Percentiles rank a stretch among this genome's conserved stretches.
Evolutionary conservation across 352 stramenopile genomes (phyloP).

Genomic region (Globisporangium apiculatum): DNA sequence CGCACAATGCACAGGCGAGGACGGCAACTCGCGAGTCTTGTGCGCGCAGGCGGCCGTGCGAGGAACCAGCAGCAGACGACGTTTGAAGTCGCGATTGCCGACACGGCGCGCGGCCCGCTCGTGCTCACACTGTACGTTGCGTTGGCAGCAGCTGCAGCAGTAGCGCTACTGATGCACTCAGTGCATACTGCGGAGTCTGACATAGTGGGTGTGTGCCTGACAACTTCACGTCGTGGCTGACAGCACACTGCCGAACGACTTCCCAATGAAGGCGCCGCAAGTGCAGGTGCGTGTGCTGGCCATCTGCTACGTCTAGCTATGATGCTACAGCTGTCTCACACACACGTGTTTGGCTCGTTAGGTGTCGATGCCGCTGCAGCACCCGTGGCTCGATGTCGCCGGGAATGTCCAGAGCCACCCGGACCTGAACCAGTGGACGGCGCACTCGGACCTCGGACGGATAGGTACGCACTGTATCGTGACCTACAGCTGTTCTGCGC

Average conservation of each 20-base stretch:
- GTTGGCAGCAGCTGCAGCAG: no score
- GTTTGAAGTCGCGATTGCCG: conserved; percentile 64
- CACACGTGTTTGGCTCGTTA: conserved; percentile 9
- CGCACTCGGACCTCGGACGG: conserved; percentile 76
- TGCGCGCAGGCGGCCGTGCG: conserved; percentile 68
- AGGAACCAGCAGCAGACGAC: conserved; percentile 84
- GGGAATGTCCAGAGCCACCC: conserved; percentile 65
- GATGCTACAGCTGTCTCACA: background rate
- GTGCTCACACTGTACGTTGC: conserved; percentile 36
- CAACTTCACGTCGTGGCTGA: no score
- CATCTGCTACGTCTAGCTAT: background rate
- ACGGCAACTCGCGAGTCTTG: conserved; percentile 71
- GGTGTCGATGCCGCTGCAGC: conserved; percentile 63
- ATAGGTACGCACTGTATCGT: conserved; percentile 24
- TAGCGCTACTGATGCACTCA: no score
- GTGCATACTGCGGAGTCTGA: no score
- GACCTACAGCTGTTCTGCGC: no score
- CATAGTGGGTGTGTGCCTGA: no score
- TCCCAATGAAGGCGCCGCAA: conserved; percentile 59
- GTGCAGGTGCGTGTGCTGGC: conserved; percentile 30
- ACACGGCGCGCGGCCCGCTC: conserved; percentile 48
- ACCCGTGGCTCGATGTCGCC: conserved; percentile 62
- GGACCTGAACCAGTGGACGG: conserved; percentile 76
- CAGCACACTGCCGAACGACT: conserved; percentile 66
- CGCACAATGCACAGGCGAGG: conserved; percentile 34